A percentile compares a stretch with the other conserved stretches of the same genome.
Evolutionary conservation across 306 rosid species (phyloP).

Genomic region (Hippophae rhamnoides): DNA sequence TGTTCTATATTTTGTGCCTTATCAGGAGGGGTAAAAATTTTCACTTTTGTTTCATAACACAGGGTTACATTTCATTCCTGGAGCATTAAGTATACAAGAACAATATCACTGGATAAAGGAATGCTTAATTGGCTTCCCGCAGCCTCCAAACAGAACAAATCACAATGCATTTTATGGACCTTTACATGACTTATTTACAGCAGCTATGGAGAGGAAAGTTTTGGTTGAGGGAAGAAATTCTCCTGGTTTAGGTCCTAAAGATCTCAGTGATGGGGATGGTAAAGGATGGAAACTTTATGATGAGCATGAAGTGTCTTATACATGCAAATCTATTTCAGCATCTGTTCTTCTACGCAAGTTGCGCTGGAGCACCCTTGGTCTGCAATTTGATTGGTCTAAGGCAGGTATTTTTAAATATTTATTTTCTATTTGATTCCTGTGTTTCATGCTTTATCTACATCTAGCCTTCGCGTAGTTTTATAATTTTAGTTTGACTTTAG

Average conservation of each 20-base stretch:
- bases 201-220: constrained; percentile 53
- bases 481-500: neutral
- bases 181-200: constrained; percentile 39
- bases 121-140: constrained; percentile 66
- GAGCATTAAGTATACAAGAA: constrained; percentile 49
- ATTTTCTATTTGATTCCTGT: neutral
- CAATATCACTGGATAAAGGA: constrained; percentile 70
- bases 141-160: constrained; percentile 92
- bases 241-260: constrained; percentile 18
- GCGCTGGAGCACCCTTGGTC: constrained; percentile 96
- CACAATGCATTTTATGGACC: constrained; percentile 84
- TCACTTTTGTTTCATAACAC: neutral
- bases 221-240: constrained; percentile 32
- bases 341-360: constrained; percentile 55
- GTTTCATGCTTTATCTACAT: neutral
- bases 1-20: neutral
- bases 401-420: constrained; percentile 23
- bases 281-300: constrained; percentile 40
- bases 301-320: constrained; percentile 27
- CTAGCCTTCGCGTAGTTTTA: neutral
- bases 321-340: constrained; percentile 49
- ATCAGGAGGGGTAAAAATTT: neutral
- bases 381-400: constrained; percentile 92
- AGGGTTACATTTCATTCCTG: constrained; percentile 86
- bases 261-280: constrained; percentile 18